Conservation (phyloP, 768 basidiomycete genomes). For the Hypsizygus marmoreus region DNA sequence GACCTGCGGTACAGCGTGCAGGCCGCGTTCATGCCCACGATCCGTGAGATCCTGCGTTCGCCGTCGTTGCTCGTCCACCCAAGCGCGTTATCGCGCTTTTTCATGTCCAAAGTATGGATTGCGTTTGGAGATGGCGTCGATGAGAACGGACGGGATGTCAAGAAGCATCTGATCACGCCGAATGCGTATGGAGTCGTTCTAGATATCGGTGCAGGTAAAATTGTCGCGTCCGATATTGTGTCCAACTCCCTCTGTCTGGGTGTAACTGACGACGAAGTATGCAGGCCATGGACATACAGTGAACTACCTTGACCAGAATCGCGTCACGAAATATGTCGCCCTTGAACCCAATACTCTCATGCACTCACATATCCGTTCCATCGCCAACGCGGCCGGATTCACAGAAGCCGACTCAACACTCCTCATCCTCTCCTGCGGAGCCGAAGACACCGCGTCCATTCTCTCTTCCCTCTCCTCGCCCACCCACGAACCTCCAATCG, state of each 20-base stretch:
- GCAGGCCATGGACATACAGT: constrained; percentile 67
- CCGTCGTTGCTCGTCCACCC: constrained; percentile 49
- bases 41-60: constrained; percentile 34
- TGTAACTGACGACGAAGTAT: not conserved
- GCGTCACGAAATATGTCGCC: constrained; percentile 67
- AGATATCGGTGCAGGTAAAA: constrained; percentile 36
- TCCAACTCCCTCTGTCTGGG: not conserved
- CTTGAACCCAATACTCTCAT: constrained; percentile 70
- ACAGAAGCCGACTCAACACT: constrained; percentile 42
- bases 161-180: constrained; percentile 50
- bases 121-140: constrained; percentile 51
- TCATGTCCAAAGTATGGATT: constrained; percentile 63
- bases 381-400: constrained; percentile 54
- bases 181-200: constrained; percentile 63
- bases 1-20: constrained; percentile 43
- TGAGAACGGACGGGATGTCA: constrained; percentile 37
- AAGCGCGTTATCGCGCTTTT: constrained; percentile 45
- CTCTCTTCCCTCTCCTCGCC: constrained; percentile 30
- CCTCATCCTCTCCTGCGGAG: constrained; percentile 62
- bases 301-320: constrained; percentile 54
- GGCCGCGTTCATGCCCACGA: constrained; percentile 43
- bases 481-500: constrained; percentile 34
- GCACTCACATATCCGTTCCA: constrained; percentile 55
- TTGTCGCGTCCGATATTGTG: not conserved
- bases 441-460: constrained; percentile 57